These are phyloP conservation scores for Aspergillus costaricaensis DNA, from an alignment of 2,329 filamentous ascomycete genomes.

Conservation along the genomic window DNA sequence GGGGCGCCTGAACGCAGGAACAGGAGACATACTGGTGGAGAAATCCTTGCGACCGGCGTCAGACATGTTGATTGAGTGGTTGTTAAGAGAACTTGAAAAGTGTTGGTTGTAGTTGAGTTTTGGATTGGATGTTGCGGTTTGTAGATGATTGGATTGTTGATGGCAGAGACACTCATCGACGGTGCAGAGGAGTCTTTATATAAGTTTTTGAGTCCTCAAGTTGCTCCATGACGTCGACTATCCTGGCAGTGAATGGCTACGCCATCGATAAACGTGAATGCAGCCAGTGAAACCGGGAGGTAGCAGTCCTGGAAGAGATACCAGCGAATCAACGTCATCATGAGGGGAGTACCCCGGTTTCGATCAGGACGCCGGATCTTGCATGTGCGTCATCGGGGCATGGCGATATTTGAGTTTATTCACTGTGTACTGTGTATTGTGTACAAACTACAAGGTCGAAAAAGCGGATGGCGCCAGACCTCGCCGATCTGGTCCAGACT, in stretches of 20 bases:
- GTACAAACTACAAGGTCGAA: no score
- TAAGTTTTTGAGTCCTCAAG: conserved; percentile 15
- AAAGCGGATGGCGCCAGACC: neutral
- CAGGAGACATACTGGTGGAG: conserved; percentile 46
- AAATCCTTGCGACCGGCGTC: conserved; percentile 65
- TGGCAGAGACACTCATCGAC: neutral
- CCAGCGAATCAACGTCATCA: conserved; percentile 10
- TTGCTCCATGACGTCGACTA: conserved; percentile 24
- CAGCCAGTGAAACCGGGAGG: neutral
- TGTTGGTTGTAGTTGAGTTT: conserved; percentile 3
- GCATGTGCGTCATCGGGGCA: conserved; percentile 1
- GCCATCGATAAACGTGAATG: neutral
- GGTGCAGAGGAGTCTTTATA: conserved; percentile 24
- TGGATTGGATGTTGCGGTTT: neutral
- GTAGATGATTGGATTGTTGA: conserved; percentile 9
- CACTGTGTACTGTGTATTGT: no score
- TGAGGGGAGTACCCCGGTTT: conserved; percentile 5
- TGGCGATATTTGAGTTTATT: no score
- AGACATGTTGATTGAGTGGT: conserved; percentile 54
- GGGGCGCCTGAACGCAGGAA: neutral
- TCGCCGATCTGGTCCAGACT: conserved; percentile 1
- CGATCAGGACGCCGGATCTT: conserved; percentile 1
- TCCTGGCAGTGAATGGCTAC: neutral
- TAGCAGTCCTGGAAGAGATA: conserved; percentile 1
- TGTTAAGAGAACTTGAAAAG: neutral